Percentiles rank a stretch among this genome's conserved stretches.
Evolutionary conservation across 352 stramenopile genomes (phyloP).

Genomic region (Globisporangium spinosum): DNA sequence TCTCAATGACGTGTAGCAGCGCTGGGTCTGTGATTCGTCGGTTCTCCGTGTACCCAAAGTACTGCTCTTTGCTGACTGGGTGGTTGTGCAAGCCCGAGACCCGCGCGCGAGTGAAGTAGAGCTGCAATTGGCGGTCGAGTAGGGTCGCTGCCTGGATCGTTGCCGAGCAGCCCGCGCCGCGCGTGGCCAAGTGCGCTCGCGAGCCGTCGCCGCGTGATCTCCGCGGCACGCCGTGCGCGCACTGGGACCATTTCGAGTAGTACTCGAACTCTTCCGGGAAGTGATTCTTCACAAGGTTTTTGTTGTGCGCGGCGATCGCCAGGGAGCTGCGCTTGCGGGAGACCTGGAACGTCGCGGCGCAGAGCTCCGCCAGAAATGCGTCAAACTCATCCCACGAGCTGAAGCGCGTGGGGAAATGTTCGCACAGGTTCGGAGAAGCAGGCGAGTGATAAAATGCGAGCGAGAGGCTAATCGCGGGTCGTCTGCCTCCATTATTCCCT

Average conservation of each 20-base stretch:
- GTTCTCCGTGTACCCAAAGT: constrained; percentile 16
- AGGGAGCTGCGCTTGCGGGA: constrained; percentile 38
- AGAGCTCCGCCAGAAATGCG: constrained; percentile 45
- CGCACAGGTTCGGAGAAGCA: neutral
- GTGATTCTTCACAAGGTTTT: neutral
- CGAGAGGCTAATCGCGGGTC: too few relatives aligned
- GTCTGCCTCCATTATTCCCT: too few relatives aligned
- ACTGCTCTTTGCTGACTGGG: constrained; percentile 3
- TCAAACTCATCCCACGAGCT: constrained; percentile 45
- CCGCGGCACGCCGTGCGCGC: constrained; percentile 6
- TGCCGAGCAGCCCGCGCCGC: constrained; percentile 9
- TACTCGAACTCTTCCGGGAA: neutral
- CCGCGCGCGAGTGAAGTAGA: neutral
- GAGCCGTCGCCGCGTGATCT: neutral
- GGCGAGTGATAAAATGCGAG: too few relatives aligned
- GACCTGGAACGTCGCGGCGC: constrained; percentile 49
- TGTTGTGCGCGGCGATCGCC: neutral
- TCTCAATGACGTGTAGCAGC: constrained; percentile 5
- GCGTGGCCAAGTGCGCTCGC: neutral
- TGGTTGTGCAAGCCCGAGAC: constrained; percentile 10
- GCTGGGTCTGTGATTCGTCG: constrained; percentile 8
- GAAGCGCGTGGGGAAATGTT: constrained; percentile 1
- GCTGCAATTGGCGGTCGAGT: neutral
- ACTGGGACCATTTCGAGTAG: constrained; percentile 7
- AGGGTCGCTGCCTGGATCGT: constrained; percentile 1